These are phyloP conservation scores for Eustoma russellianum DNA, from an alignment of 257 asterid species.

Conservation along the genomic window DNA sequence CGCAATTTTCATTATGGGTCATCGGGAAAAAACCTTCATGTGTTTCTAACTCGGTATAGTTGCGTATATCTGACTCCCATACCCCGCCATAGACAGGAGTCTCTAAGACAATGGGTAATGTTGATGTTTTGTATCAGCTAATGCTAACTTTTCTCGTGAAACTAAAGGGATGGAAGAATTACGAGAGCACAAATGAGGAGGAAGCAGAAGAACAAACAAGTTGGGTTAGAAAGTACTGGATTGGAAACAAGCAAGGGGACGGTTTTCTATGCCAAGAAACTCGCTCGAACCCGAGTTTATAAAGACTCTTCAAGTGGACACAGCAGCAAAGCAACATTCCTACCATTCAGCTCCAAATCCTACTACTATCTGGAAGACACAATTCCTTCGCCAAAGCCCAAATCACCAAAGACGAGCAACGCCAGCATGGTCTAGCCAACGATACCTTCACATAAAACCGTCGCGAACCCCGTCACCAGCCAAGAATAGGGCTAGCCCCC, in stretches of 20 bases:
- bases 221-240: slow-evolving; percentile 50
- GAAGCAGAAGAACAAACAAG: slow-evolving; percentile 32
- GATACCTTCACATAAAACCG: slow-evolving; percentile 23
- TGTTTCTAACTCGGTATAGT: not conserved
- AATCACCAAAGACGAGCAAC: slow-evolving; percentile 36
- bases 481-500: slow-evolving; percentile 19
- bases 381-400: slow-evolving; percentile 35
- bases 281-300: slow-evolving; percentile 39
- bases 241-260: slow-evolving; percentile 56
- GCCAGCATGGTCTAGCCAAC: slow-evolving; percentile 36
- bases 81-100: too few relatives aligned
- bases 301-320: slow-evolving; percentile 76
- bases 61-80: too few relatives aligned
- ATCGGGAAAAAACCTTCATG: too few relatives aligned
- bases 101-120: too few relatives aligned
- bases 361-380: slow-evolving; percentile 27
- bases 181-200: slow-evolving; percentile 31
- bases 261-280: slow-evolving; percentile 3
- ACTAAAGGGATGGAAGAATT: slow-evolving; percentile 11
- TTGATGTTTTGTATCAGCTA: slow-evolving; percentile 62
- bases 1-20: too few relatives aligned
- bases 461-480: slow-evolving; percentile 45
- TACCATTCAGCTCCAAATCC: slow-evolving; percentile 16
- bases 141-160: slow-evolving; percentile 1
- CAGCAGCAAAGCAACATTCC: slow-evolving; percentile 23